Base-by-base conservation (phyloP, 306 rosid genomes). In the Luffa acutangula region DNA sequence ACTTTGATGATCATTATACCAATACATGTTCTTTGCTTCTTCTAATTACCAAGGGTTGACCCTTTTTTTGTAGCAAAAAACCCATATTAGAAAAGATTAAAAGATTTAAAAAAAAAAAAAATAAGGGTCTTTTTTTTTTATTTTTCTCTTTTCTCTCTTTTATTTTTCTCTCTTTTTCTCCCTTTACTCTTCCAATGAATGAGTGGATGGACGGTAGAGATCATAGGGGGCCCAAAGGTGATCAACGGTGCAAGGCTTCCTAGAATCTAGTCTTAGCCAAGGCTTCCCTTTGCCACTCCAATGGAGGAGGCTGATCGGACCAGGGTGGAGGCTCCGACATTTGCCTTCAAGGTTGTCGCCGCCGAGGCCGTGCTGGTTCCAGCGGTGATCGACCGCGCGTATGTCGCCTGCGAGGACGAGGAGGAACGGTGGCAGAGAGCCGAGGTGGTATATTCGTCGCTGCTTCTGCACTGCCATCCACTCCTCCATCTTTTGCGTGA, bases 221-320 rank as follows among this genome's bases (percentile, higher is more conserved):
- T 93, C 98, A 78, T 91, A 93, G 0, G 97, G 97, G 8, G 93
- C 89, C 98, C 98, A 93, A 0, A 93, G 83, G 82, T 93, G 93
- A 85, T 91, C 98, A 49, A 90, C 93, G 21, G 87, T 59, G 56
- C 97, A 93, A 2, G 97, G 98, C 81, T 81, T 90, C 49, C 96
- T 88, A 11, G 98, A 93, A 83, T 93, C 98, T 77, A 93, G 74
- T 76, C 98, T 91, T 85, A 93, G 82, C 98, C 98, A 91, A 2
- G 98, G 98, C 45, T 93, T 93, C 3, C 98, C 98, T 62, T 93
- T 93, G 2, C 97, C 97, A 86, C 97, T 93, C 96, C 98, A 93
- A 88, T 93, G 98, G 2, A 93, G 81, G 83, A 91, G 81, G 67
- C 98, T 91, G 36, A 91, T 85, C 1, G 97, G 92, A 6, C 98